Percentiles rank a stretch among this genome's conserved stretches.
Evolutionary conservation across 768 basidiomycete species (phyloP).

Genomic region (Boletellus sp.): DNA sequence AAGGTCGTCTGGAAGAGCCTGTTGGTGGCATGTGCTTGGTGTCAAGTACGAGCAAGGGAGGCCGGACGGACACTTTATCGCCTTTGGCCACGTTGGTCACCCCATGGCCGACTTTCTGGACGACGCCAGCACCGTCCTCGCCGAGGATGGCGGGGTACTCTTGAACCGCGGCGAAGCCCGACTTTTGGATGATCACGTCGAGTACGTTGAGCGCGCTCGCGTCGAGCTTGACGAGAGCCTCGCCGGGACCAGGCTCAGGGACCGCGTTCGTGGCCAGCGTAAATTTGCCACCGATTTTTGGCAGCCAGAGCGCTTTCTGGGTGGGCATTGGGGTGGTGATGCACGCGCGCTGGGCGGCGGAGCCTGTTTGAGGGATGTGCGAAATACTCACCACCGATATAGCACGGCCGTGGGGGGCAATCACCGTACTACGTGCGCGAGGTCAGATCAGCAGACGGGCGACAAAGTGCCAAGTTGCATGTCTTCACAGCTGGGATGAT

Average conservation of each 20-base stretch:
- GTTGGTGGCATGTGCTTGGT: too few species aligned
- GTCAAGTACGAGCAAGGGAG: background rate
- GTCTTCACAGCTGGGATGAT: too few species aligned
- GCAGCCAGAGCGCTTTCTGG: conserved; percentile 21
- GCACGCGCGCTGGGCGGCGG: too few species aligned
- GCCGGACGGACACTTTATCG: conserved; percentile 22
- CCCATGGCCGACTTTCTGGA: conserved; percentile 33
- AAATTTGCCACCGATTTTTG: conserved; percentile 8
- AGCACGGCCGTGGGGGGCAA: too few species aligned
- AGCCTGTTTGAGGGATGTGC: too few species aligned
- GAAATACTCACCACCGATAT: too few species aligned
- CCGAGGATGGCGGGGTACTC: conserved; percentile 37
- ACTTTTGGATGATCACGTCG: conserved; percentile 28
- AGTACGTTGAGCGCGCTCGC: conserved; percentile 43
- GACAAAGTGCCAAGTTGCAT: too few species aligned
- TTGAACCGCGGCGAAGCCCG: conserved; percentile 20
- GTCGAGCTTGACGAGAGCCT: conserved; percentile 40
- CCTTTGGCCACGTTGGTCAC: conserved; percentile 34
- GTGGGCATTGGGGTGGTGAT: conserved; percentile 5
- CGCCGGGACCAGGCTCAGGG: conserved; percentile 37
- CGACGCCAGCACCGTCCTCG: conserved; percentile 37
- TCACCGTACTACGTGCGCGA: too few species aligned
- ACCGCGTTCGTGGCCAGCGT: conserved; percentile 14
- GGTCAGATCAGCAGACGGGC: too few species aligned
- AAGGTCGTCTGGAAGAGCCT: conserved; percentile 12